A percentile compares a stretch with the other conserved stretches of the same genome.
These are phyloP conservation scores for Geranomyces variabilis DNA, from an alignment of 192 early-diverging fungal species.

Conservation along the genomic window DNA sequence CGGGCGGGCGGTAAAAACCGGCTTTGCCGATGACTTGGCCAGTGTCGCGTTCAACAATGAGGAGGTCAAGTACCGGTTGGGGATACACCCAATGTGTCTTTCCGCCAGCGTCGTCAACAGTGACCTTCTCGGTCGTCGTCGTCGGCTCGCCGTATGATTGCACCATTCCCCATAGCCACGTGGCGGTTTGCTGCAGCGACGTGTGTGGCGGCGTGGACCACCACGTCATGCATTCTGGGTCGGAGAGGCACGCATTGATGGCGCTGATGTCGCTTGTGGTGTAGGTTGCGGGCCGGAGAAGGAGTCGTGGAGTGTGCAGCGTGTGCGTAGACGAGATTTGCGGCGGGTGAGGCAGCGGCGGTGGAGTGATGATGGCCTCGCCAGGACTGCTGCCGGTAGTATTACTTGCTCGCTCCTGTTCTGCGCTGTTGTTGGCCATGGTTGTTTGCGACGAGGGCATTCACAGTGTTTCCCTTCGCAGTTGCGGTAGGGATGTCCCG, in stretches of 20 bases:
- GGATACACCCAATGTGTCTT: neutral
- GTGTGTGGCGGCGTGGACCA: conserved; percentile 12
- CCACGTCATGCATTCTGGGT: neutral
- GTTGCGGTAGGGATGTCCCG: too few relatives aligned
- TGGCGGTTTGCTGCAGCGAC: conserved; percentile 3
- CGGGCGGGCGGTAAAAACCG: neutral
- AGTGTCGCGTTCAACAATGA: neutral
- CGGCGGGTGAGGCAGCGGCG: conserved; percentile 5
- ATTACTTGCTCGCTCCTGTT: too few relatives aligned
- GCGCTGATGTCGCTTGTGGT: neutral
- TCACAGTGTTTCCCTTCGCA: too few relatives aligned
- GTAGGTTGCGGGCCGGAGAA: conserved; percentile 3
- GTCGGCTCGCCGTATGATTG: conserved; percentile 4
- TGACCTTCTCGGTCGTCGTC: neutral
- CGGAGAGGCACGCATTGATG: conserved; percentile 7
- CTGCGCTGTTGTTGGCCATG: too few relatives aligned
- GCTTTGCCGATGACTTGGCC: conserved; percentile 8
- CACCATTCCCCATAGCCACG: conserved; percentile 2
- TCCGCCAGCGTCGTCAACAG: neutral
- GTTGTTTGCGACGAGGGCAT: too few relatives aligned
- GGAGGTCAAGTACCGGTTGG: neutral
- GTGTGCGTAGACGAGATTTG: neutral
- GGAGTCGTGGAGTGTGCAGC: conserved; percentile 3
- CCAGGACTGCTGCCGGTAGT: too few relatives aligned
- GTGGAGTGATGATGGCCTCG: neutral